Conservation (phyloP, 176 grass and related monocot species). For the Melocanna baccifera region DNA sequence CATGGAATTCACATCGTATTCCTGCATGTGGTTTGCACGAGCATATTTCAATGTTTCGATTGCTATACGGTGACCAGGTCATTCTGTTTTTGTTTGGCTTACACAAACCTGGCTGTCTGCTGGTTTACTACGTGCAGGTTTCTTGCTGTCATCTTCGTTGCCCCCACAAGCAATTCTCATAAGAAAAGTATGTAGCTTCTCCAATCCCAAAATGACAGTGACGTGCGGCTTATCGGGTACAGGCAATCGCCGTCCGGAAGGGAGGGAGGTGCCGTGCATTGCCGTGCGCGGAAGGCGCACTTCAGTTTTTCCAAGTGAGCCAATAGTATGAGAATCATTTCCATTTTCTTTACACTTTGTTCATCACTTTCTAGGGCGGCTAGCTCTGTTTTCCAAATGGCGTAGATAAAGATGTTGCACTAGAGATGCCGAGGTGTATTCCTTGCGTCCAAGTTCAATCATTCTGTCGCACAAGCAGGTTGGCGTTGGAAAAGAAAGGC, state of each 20-base stretch:
- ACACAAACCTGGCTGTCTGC: background rate
- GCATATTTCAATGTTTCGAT: background rate
- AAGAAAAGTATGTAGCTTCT: background rate
- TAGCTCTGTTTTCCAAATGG: background rate
- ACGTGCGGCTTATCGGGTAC: conserved; percentile 27
- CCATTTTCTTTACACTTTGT: background rate
- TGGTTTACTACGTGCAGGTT: background rate
- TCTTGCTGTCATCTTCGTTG: background rate
- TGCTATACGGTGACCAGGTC: background rate
- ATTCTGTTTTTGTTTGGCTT: background rate
- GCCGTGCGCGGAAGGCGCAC: conserved; percentile 28
- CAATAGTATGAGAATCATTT: background rate
- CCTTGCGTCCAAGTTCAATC: background rate
- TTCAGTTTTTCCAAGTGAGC: background rate
- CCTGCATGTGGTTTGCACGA: background rate
- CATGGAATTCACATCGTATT: conserved; percentile 11
- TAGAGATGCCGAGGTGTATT: conserved; percentile 17
- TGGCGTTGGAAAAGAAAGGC: background rate
- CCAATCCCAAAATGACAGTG: background rate
- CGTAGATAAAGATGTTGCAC: background rate
- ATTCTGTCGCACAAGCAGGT: background rate
- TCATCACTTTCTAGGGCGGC: background rate
- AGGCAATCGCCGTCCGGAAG: conserved; percentile 14
- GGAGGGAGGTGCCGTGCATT: background rate
- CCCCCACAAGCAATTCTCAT: background rate